Evolutionary conservation across 768 basidiomycete species (phyloP).

Genomic region (Lanmaoa rubissima): DNA sequence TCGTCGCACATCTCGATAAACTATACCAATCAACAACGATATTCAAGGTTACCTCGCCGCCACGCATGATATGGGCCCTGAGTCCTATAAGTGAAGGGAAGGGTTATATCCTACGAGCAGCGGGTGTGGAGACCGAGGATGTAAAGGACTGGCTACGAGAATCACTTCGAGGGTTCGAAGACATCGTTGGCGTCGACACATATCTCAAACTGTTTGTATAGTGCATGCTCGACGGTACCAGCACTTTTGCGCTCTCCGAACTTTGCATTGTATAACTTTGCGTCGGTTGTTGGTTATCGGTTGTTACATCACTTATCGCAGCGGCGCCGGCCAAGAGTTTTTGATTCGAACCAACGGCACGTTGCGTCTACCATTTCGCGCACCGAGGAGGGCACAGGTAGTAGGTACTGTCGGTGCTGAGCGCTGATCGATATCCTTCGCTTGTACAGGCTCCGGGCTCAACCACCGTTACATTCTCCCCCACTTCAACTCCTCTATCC

Average conservation of each 20-base stretch:
- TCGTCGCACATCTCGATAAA: slow-evolving; percentile 47
- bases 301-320: not conserved
- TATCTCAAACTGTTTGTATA: slow-evolving; percentile 63
- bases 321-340: no score
- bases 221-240: not conserved
- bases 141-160: slow-evolving; percentile 69
- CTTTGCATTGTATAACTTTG: no score
- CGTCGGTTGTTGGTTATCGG: no score
- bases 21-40: slow-evolving; percentile 58
- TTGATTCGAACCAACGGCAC: no score
- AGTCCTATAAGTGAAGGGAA: slow-evolving; percentile 50
- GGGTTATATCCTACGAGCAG: slow-evolving; percentile 67
- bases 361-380: no score
- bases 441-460: no score
- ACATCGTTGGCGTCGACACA: slow-evolving; percentile 58
- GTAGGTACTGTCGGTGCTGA: no score
- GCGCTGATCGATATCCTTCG: no score
- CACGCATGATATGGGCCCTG: slow-evolving; percentile 79
- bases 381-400: no score
- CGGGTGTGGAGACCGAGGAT: slow-evolving; percentile 72
- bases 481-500: no score
- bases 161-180: slow-evolving; percentile 49
- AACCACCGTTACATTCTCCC: no score
- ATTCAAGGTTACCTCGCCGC: slow-evolving; percentile 52
- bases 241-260: no score